Conservation (phyloP, 2,329 filamentous ascomycete species). For the Monosporascus ibericus region DNA sequence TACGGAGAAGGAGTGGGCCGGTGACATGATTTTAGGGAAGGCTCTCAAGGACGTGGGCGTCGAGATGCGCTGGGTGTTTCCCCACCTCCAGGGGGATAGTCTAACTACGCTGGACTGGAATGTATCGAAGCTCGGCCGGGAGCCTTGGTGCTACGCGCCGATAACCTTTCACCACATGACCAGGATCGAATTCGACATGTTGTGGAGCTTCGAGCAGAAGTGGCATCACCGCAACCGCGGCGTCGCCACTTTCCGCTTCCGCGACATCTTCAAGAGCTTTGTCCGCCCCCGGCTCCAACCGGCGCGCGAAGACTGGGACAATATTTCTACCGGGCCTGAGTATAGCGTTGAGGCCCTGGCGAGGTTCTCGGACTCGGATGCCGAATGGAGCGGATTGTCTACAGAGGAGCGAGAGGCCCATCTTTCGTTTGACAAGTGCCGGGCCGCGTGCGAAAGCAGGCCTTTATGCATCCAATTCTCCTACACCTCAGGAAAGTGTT, state of each 20-base stretch:
- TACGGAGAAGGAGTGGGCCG: conserved; percentile 14
- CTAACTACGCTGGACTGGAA: conserved; percentile 14
- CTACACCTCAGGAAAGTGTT: conserved; percentile 10
- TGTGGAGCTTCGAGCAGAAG: conserved; percentile 15
- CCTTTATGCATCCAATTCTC: conserved; percentile 16
- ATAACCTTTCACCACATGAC: conserved; percentile 17
- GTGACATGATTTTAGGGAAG: conserved; percentile 17
- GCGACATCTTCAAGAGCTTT: conserved; percentile 11
- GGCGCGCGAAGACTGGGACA: conserved; percentile 12
- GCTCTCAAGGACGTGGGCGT: conserved; percentile 11
- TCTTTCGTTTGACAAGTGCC: conserved; percentile 8
- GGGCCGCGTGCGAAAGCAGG: conserved; percentile 9
- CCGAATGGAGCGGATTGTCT: not conserved
- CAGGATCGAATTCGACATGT: conserved; percentile 8
- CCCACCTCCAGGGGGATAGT: conserved; percentile 16
- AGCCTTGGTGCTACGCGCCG: conserved; percentile 15
- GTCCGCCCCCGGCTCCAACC: conserved; percentile 9
- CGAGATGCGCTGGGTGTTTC: conserved; percentile 16
- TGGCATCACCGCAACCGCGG: conserved; percentile 8
- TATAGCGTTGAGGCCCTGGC: conserved; percentile 14
- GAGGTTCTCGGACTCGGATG: conserved; percentile 1
- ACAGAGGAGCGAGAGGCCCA: conserved; percentile 12
- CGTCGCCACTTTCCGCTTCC: conserved; percentile 9
- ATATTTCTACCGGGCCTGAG: conserved; percentile 12
- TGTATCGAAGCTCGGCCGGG: conserved; percentile 11